Base-by-base conservation (phyloP, 768 basidiomycete species). In the Crassisporium funariophilum region DNA sequence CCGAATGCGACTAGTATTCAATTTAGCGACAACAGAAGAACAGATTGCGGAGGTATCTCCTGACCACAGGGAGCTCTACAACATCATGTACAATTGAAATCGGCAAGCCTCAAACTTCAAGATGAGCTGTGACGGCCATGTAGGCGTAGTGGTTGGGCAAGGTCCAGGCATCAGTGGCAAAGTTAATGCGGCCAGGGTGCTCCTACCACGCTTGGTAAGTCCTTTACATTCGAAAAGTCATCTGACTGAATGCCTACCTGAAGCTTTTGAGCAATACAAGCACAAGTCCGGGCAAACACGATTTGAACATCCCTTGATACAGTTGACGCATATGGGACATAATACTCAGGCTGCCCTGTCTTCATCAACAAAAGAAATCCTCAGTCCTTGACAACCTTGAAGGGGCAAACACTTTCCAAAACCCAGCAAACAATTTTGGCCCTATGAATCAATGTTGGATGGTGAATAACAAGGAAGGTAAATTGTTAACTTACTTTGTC, bases 151-250 rank as follows among this genome's bases (percentile, higher is more conserved):
- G 65, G 45, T 74, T 72, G 0, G 65, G 61, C 0, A 64, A 70
- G 0, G 68, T 69, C 71, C 69, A 74, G 0, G 59, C 58, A 48
- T 74, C 69, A 0, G 63, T 67, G 0, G 60, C 61, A 44, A 72
- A 70, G 37, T 52, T 69, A 1, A 74, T 41, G 4, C 33, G 15
- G 0, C 70, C 67, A 0, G 61, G 43, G 44, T 67, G 53, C 13
- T 60, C 56, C 69, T 69, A 24, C 16, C n/a, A 22, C n/a, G 42
- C n/a, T n/a, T n/a, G 27, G 29, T 29, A 35, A 39, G 12, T 49
- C 3, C 12, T 41, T 37, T 16, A 13, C 17, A 13, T 8, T n/a
- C n/a, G 19, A 11, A 35, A 29, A 1, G 15, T 15, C 27, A 29
- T 9, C 11, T 7, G 7, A 17, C 15, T 21, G 15, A 29, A 1